Percentiles rank a stretch among this genome's conserved stretches.
Evolutionary conservation across 495 filamentous ascomycete species (phyloP).

Genomic region (Glutinoglossum americanum): DNA sequence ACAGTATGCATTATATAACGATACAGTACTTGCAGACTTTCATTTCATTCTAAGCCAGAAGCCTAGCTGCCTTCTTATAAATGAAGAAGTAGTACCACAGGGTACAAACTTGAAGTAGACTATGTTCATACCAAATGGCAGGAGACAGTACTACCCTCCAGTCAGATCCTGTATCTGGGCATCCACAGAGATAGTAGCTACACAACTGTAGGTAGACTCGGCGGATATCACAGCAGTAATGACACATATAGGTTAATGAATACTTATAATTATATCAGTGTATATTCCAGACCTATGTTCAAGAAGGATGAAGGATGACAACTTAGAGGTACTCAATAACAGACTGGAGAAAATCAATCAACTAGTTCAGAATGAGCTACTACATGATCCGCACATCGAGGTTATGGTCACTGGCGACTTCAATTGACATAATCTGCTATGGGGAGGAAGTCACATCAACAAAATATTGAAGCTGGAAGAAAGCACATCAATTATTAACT

Average conservation of each 20-base stretch:
- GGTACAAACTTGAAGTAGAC: constrained; percentile 6
- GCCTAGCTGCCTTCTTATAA: constrained; percentile 5
- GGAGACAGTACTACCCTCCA: not conserved
- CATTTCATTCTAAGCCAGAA: constrained; percentile 8
- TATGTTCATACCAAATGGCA: constrained; percentile 3
- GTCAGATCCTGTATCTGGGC: constrained; percentile 1
- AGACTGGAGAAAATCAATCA: not conserved
- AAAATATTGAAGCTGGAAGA: constrained; percentile 13
- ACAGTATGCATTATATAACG: constrained; percentile 6
- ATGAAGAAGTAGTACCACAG: constrained; percentile 4
- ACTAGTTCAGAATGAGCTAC: constrained; percentile 1
- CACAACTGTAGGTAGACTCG: not conserved
- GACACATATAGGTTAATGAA: not conserved
- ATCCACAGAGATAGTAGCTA: not conserved
- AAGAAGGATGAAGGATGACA: constrained; percentile 6
- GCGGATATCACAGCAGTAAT: not conserved
- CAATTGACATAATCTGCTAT: constrained; percentile 19
- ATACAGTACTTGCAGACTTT: constrained; percentile 6
- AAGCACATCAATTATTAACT: constrained; percentile 17
- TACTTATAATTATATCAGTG: not conserved
- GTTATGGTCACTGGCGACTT: constrained; percentile 17
- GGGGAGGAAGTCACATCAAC: constrained; percentile 17
- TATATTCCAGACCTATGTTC: constrained; percentile 1
- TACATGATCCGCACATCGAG: constrained; percentile 6
- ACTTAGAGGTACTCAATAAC: not conserved